Base-by-base conservation (phyloP, 2,329 filamentous ascomycete species). In the Alternaria brassicae region DNA sequence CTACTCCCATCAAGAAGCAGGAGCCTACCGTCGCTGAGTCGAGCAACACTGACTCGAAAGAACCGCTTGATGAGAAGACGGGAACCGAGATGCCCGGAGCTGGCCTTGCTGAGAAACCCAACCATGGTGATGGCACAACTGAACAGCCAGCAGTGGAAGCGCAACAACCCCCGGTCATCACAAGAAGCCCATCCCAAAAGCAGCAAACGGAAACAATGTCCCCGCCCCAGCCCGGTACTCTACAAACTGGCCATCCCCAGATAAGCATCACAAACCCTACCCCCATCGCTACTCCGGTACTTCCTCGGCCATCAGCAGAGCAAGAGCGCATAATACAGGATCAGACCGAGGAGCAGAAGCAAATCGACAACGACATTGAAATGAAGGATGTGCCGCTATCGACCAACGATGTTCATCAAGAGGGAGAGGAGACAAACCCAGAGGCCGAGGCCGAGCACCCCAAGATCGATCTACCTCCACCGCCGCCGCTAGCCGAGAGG, bases 371-470 rank as follows among this genome's bases (percentile, higher is more conserved):
- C 52, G 84, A 86, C 64, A 81, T 89, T 54, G 83, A 88, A 55
- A 91, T 92, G 86, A 82, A 83, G 34, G 89, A 91, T 60, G 70
- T 84, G 40, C 84, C 85, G 28, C 75, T 84, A 40, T 80, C 83
- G n/a, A 71, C 78, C 36, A 81, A 83, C 39, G 83, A 87, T 52
- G 79, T 86, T 45, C 75, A 79, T 13, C 75, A 80, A 36, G 75
- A 72, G 17, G 69, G 75, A 48, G 67, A 76, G 42, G 60, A 63
- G 19, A 40, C 64, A 9, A 65, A 66, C 28, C 58, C 68, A 40
- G 67, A 71, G 37, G 68, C 68, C n/a, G 67, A 75, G 6, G 55
- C 72, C 21, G 67, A 70, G 12, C 70, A 64, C 40, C 70, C 62
- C 59, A 74, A 82, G 65, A 74, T 84, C 52, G 83, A 85, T 48